These are phyloP conservation scores for Rhizopus delemar DNA, from an alignment of 371 early-diverging fungal genomes.

Conservation along the genomic window DNA sequence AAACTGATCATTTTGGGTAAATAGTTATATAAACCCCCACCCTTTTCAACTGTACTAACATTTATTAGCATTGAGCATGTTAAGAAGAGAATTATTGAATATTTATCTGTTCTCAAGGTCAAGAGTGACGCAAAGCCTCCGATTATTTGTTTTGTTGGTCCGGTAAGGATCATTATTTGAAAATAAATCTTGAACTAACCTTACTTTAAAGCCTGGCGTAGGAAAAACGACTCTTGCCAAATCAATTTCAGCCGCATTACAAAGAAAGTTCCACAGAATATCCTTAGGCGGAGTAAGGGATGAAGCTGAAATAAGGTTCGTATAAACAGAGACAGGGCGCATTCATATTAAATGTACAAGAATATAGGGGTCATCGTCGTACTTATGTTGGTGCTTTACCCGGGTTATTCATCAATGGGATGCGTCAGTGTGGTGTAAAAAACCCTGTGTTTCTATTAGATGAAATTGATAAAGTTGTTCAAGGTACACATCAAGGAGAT, in stretches of 20 bases:
- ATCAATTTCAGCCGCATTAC: constrained; percentile 76
- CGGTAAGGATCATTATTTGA: constrained; percentile 26
- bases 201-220: constrained; percentile 58
- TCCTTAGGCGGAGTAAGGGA: constrained; percentile 88
- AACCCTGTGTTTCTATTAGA: constrained; percentile 85
- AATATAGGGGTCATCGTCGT: constrained; percentile 73
- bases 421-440: constrained; percentile 72
- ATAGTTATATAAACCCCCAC: neutral
- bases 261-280: constrained; percentile 80
- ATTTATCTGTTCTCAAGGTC: constrained; percentile 77
- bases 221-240: constrained; percentile 85
- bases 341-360: neutral
- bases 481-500: constrained; percentile 73
- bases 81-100: constrained; percentile 81
- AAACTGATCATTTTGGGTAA: constrained; percentile 80
- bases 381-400: constrained; percentile 91
- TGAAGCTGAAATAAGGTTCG: constrained; percentile 80
- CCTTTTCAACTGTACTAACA: neutral
- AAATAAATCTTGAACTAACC: neutral
- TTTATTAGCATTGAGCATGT: constrained; percentile 65
- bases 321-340: neutral
- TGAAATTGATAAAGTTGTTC: constrained; percentile 84
- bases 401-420: constrained; percentile 77
- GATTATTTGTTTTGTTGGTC: constrained; percentile 80
- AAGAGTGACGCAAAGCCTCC: constrained; percentile 76